Evolutionary conservation across 2,329 filamentous ascomycete species (phyloP).

Genomic region (Phialemoniopsis sp.): DNA sequence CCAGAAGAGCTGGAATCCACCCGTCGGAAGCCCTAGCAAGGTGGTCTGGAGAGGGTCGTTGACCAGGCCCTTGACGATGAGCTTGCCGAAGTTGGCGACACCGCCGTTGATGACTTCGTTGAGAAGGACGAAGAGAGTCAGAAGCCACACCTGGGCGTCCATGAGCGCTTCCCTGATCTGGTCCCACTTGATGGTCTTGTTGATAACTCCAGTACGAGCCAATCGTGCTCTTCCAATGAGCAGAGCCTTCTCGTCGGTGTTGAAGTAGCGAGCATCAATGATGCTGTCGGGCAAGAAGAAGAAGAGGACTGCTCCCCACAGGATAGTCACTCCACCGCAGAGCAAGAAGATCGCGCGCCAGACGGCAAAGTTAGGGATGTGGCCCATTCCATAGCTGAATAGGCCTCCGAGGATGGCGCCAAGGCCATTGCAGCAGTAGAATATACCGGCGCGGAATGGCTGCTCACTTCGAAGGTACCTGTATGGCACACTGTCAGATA

Average conservation of each 20-base stretch:
- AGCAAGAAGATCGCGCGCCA: conserved; percentile 41
- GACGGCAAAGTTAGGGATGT: conserved; percentile 32
- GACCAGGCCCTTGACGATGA: too few species aligned
- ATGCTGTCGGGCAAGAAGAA: conserved; percentile 37
- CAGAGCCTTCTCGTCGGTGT: conserved; percentile 34
- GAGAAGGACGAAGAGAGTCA: conserved; percentile 8
- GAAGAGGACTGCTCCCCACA: conserved; percentile 32
- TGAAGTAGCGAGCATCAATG: conserved; percentile 34
- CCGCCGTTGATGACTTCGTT: too few species aligned
- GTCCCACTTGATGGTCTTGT: conserved; percentile 38
- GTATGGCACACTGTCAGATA: not conserved
- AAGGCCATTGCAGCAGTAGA: conserved; percentile 33
- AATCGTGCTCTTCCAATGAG: conserved; percentile 31
- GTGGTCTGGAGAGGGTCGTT: too few species aligned
- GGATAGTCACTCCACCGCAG: conserved; percentile 35
- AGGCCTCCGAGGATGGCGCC: conserved; percentile 29
- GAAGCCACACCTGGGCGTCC: conserved; percentile 38
- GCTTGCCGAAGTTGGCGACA: too few species aligned
- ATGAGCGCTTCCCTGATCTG: conserved; percentile 42
- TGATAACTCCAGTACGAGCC: conserved; percentile 38
- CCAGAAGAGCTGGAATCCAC: too few species aligned
- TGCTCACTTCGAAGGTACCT: conserved; percentile 39
- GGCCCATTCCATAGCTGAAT: conserved; percentile 32
- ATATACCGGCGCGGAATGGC: conserved; percentile 39
- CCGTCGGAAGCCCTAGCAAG: too few species aligned